Evolutionary conservation across 768 basidiomycete genomes (phyloP), one percentile per base, ranked within the genome.

Genomic region (Clitopilus passeckerianus): DNA sequence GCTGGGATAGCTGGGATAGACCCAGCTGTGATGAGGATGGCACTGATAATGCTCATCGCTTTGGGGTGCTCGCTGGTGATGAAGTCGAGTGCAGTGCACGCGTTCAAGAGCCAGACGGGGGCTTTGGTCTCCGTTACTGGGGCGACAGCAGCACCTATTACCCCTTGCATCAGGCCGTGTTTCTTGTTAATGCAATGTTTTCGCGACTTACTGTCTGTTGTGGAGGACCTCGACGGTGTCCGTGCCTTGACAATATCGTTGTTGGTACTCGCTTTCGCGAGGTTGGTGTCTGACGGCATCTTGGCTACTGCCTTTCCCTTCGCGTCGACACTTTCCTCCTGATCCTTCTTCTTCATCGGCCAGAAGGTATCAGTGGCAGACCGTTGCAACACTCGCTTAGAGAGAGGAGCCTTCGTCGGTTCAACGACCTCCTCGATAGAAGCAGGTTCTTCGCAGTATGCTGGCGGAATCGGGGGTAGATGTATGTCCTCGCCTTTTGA

Each of bases 1-100:
- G 80, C 87, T 20, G 90, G 90, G 33, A 91, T 81, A 0, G 88
- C 74, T 0, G 90, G 90, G 44, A 92, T 76, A 33, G 86, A 85
- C 34, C 90, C 90, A 33, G 86, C 87, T 1, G 89, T 90, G 67
- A 92, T 89, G 60, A 92, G 81, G 56, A 92, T 84, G 6, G 90
- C 90, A 62, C 87, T 87, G 56, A 91, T 70, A 34, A 89, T 81
- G 61, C 82, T 86, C 87, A 90, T 78, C 52, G 77, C 82, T 68
- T 86, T 86, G 9, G 90, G 90, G 64, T 92, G 89, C 64, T 91
- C 90, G 60, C 77, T 80, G 9, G 84, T 83, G 57, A 92, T 82
- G 72, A 80, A 88, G 57, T 90, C 88, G 60, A 92, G 79, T 9
- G 90, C 90, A 53, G 78, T 84, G 64, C 86, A 86, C 1, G 90